Conservation (phyloP, 192 early-diverging fungal species). For the Coemansia sp. region DNA sequence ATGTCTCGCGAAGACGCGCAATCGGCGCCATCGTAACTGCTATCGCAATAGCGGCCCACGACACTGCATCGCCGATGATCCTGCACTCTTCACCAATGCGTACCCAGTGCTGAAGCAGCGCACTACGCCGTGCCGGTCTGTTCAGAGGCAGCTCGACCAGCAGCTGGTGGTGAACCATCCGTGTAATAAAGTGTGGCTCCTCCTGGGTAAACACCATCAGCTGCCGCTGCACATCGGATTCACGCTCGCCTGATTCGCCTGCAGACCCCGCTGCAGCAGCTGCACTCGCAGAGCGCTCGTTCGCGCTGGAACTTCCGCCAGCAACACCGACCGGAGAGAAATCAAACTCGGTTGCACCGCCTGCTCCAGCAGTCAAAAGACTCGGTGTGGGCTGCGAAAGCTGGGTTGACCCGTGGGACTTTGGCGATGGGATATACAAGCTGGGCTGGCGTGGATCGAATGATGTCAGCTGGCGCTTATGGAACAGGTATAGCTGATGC, state of each 20-base stretch:
- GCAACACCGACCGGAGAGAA: not conserved
- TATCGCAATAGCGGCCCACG: conserved; percentile 68
- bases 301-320: not conserved
- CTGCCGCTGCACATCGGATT: conserved; percentile 40
- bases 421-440: conserved; percentile 35
- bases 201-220: conserved; percentile 56
- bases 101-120: conserved; percentile 70
- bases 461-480: conserved; percentile 44
- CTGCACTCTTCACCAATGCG: conserved; percentile 59
- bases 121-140: conserved; percentile 51
- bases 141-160: conserved; percentile 59
- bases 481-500: conserved; percentile 69
- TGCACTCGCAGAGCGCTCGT: not conserved
- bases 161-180: conserved; percentile 67
- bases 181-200: conserved; percentile 72
- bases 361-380: conserved; percentile 25
- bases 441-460: conserved; percentile 41
- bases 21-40: conserved; percentile 67
- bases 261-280: not conserved
- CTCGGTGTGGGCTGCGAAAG: conserved; percentile 20
- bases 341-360: conserved; percentile 2
- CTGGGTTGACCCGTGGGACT: not conserved
- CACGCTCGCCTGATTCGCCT: not conserved
- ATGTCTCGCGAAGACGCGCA: conserved; percentile 66
- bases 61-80: conserved; percentile 61